Evolutionary conservation across 306 rosid genomes (phyloP).

Genomic region (Psophocarpus tetragonolobus): DNA sequence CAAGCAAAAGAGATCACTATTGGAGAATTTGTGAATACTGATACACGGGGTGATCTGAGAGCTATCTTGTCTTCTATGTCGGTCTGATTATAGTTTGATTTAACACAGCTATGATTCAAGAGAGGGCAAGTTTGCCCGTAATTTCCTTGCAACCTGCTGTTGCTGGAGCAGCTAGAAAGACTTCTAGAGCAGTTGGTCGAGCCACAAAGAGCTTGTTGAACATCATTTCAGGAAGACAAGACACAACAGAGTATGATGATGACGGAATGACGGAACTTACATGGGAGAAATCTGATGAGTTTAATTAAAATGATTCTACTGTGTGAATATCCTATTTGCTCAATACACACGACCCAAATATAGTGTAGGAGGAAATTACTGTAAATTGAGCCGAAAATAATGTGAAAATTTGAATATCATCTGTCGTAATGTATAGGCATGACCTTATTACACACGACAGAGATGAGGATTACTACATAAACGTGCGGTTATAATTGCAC

Average conservation of each 20-base stretch:
- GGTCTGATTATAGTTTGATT: slow-evolving; percentile 35
- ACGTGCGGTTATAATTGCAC: slow-evolving; percentile 1
- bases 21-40: neutral
- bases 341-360: neutral
- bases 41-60: neutral
- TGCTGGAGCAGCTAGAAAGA: slow-evolving; percentile 90
- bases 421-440: slow-evolving; percentile 4
- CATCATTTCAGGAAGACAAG: slow-evolving; percentile 62
- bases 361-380: slow-evolving; percentile 30
- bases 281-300: slow-evolving; percentile 51
- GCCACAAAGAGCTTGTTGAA: slow-evolving; percentile 77
- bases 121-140: slow-evolving; percentile 82
- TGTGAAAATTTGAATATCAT: slow-evolving; percentile 22
- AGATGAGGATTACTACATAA: slow-evolving; percentile 2
- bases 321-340: slow-evolving; percentile 29
- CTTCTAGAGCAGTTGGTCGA: slow-evolving; percentile 76
- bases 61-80: neutral
- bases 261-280: slow-evolving; percentile 44
- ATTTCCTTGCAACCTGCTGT: slow-evolving; percentile 86
- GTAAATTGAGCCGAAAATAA: slow-evolving; percentile 6
- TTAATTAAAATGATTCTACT: slow-evolving; percentile 17
- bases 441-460: neutral
- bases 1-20: neutral
- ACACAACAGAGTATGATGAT: slow-evolving; percentile 49
- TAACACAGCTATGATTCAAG: slow-evolving; percentile 83